phyloP scores from a whole-genome alignment of 2,329 filamentous ascomycete genomes.

The Penicillium palitans region DNA sequence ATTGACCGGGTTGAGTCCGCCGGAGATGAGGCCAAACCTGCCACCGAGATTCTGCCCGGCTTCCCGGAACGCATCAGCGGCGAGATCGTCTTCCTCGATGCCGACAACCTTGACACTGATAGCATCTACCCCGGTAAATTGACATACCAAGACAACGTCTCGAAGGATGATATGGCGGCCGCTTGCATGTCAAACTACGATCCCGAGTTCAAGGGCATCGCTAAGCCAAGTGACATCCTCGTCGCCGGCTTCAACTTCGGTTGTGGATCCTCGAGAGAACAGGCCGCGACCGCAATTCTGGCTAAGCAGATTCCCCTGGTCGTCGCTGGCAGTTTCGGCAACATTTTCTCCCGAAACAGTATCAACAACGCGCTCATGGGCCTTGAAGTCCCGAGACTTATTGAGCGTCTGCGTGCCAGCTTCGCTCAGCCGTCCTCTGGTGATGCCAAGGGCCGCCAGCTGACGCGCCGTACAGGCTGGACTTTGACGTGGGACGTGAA shows the following conservation, averaged over 20 bases:
- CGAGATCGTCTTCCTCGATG: constrained; percentile 85
- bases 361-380: constrained; percentile 47
- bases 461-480: constrained; percentile 54
- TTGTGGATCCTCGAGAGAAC: constrained; percentile 76
- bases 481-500: constrained; percentile 77
- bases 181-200: constrained; percentile 97
- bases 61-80: constrained; percentile 82
- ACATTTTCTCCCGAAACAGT: constrained; percentile 43
- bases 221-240: constrained; percentile 72
- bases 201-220: constrained; percentile 62
- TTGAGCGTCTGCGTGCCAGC: constrained; percentile 35
- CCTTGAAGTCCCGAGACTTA: constrained; percentile 40
- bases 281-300: constrained; percentile 76
- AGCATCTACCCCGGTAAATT: constrained; percentile 89
- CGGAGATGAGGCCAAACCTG: constrained; percentile 19
- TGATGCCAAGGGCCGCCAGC: constrained; percentile 15
- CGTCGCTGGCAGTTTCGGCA: constrained; percentile 41
- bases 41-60: constrained; percentile 74
- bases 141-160: constrained; percentile 85
- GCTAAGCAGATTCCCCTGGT: constrained; percentile 41
- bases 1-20: constrained; percentile 53
- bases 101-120: constrained; percentile 88
- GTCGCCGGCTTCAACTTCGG: constrained; percentile 90
- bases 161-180: constrained; percentile 75
- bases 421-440: constrained; percentile 11